Base-by-base conservation (phyloP, 192 early-diverging fungal species). In the Gaertneriomyces sp. region DNA sequence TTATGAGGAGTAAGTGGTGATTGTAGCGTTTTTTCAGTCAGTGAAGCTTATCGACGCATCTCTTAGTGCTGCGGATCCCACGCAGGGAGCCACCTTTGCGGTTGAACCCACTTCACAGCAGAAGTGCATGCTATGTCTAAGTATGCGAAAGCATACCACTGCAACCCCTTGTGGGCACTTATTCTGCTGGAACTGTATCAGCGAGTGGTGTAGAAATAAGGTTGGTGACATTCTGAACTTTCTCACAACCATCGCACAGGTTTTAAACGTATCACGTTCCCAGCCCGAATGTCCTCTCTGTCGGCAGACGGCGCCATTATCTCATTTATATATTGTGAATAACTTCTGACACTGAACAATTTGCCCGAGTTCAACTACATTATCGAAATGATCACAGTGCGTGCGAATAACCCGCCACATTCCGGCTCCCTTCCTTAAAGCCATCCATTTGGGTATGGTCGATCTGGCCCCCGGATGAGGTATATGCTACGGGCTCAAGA, bases 121-220 rank as follows among this genome's bases (percentile, higher is more conserved):
- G 25, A 90, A 90, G 70, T 98, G 96, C 68, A 93, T 89, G 0
- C 81, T 98, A 44, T 98, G 96, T 60, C 75, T 96, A 45, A 87
- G 88, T 50, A 79, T 71, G 39, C 86, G 92, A 10, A 90, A 74
- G 39, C 77, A 81, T 54, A 85, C 93, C 10, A 92, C 93, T 0
- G 80, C 90, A 1, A 96, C 94, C 0, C 88, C 91, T 4, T 98
- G 96, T 73, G 96, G 96, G 0, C 96, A 98, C 73, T 64, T 98
- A 61, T 96, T 96, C 66, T 98, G 96, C 72, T 98, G 94, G 94
- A 87, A 70, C 17, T 98, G 96, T 64, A 89, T 93, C 38, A 83
- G 89, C 17, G 93, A 95, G 70, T 96, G 96, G 93, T 91, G 90
- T 63, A 84, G 89, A 52, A 90, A 85, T 60, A 96, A 93, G 87